Conservation (phyloP, 768 basidiomycete species). For the Russula ochroleuca region DNA sequence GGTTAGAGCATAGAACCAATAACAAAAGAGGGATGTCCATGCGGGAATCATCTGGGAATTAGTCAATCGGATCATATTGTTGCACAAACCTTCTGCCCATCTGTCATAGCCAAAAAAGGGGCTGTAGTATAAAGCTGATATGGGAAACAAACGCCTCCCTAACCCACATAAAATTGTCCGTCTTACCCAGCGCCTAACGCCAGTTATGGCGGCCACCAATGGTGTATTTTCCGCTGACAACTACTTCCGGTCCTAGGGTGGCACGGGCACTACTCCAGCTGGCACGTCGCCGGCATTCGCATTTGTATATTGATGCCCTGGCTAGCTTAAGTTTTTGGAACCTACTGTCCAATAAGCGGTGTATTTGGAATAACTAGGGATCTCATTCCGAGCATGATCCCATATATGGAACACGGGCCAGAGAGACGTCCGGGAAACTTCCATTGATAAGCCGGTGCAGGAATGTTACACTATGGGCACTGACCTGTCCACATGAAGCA, state of each 20-base stretch:
- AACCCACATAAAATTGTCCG: background rate
- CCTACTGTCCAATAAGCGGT: background rate
- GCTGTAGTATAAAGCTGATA: background rate
- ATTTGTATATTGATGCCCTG: background rate
- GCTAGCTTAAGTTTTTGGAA: background rate
- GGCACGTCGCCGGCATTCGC: background rate
- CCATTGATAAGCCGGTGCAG: background rate
- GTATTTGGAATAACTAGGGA: background rate
- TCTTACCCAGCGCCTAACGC: background rate
- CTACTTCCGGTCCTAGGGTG: background rate
- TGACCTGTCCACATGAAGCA: background rate
- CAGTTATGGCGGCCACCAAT: background rate
- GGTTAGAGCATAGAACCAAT: constrained; percentile 7
- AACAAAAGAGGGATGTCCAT: background rate
- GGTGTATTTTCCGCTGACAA: background rate
- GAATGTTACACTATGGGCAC: background rate
- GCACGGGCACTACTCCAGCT: background rate
- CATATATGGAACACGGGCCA: constrained; percentile 3
- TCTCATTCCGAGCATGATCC: background rate
- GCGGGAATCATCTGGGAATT: background rate
- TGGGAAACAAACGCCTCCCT: background rate
- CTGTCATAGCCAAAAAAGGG: background rate
- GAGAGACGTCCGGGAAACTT: background rate
- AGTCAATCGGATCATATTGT: background rate
- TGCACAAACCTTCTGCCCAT: background rate